Evolutionary conservation across 768 basidiomycete genomes (phyloP).

Genomic region (Phaffia tasmanica): DNA sequence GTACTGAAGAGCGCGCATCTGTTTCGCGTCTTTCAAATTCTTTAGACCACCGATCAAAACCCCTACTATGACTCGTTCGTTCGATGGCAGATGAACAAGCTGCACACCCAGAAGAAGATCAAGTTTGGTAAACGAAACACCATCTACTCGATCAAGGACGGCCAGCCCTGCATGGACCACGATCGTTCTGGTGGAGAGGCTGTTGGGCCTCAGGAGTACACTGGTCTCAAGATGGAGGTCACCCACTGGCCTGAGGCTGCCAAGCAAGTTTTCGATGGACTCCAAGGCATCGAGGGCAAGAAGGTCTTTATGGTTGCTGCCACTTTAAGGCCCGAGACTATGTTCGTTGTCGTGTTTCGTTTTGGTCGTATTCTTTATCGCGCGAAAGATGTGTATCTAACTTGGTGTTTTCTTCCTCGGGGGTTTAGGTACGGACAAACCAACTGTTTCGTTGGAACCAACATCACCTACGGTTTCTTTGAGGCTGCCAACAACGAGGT

Average conservation of each 20-base stretch:
- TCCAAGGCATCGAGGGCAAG: conserved; percentile 52
- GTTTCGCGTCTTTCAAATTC: background rate
- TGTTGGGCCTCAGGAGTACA: conserved; percentile 89
- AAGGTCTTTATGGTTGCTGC: conserved; percentile 91
- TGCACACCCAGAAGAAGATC: conserved; percentile 76
- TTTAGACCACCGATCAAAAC: conserved; percentile 56
- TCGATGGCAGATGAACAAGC: conserved; percentile 94
- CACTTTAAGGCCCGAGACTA: conserved; percentile 90
- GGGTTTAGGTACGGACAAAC: conserved; percentile 81
- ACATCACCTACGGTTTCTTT: conserved; percentile 84
- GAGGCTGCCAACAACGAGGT: conserved; percentile 64
- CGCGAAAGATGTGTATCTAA: background rate
- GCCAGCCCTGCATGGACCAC: conserved; percentile 99
- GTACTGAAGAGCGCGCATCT: background rate
- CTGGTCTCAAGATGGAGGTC: conserved; percentile 87
- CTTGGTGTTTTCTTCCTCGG: background rate
- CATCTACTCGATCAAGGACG: conserved; percentile 96
- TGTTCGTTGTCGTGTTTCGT: conserved; percentile 47
- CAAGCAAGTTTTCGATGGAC: conserved; percentile 51
- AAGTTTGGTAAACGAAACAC: conserved; percentile 98
- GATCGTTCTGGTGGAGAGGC: conserved; percentile 92
- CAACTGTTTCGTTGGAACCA: conserved; percentile 87
- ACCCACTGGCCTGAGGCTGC: conserved; percentile 67
- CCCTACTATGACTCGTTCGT: conserved; percentile 97
- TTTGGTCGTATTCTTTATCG: background rate